Base-by-base conservation (phyloP, 2,329 filamentous ascomycete species). In the Pseudocercospora fijiensis region DNA sequence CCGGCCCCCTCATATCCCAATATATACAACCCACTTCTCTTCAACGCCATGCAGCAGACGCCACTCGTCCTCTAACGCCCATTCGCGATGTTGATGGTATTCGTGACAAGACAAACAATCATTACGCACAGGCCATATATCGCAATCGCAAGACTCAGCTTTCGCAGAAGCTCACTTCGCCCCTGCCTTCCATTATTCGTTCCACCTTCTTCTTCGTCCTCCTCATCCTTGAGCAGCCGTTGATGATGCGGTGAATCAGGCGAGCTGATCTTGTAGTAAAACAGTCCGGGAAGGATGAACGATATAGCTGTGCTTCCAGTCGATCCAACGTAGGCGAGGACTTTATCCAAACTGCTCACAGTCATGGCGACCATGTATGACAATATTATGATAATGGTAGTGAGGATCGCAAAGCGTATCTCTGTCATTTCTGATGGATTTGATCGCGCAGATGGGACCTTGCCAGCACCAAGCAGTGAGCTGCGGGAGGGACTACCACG, bases 211-310 rank as follows among this genome's bases (percentile, higher is more conserved):
- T 78, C 74, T n/a, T 88, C 87, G 67, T 94, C 91, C 71, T 98
- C 95, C 69, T 97, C 92, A 73, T 95, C 92, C 76, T 98, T 98
- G 67, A 92, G 82, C 9, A 98, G 81, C 13, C 90, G 86, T 75
- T 96, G 94, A 71, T 97, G 92, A 67, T 94, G 87, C 27, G 88
- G 85, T 51, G 91, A 94, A 61, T 96, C 90, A 0, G 95, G 95
- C 24, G 91, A 88, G 11, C 92, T 96, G 65, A 99, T 98, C 78
- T 98, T 98, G 80, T 98, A 99, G 78, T 98, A 99, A 77, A 99
- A 99, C 3, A 99, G 79, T 0, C 95, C 95, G 0, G 95, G 95
- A 0, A 99, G 84, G 69, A 99, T 98, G 76, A 99, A 99, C 66
- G 91, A 96, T 72, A 99, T 99, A 65, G 91, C 92, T 0, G 95